Base-by-base conservation (phyloP, 2,329 filamentous ascomycete genomes). In the Ophiocordyceps camponoti-leonardi region DNA sequence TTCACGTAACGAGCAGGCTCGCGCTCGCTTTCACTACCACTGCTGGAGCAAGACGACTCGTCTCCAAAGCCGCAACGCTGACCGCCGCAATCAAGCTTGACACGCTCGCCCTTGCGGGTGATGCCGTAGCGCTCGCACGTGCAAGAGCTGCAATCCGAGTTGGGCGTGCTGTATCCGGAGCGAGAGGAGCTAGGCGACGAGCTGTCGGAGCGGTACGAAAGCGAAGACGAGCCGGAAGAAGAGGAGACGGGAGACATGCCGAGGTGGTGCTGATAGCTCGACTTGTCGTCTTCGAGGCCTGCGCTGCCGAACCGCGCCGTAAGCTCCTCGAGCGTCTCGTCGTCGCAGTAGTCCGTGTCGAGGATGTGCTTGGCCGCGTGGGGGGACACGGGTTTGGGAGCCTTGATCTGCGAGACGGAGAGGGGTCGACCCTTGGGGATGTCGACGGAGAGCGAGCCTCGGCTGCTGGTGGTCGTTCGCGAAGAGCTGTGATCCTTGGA, bases 101-200 rank as follows among this genome's bases (percentile, higher is more conserved):
- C 83, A 58, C 88, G 81, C 65, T 93, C 83, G 60, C 88, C 87
- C 64, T 82, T 81, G 67, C 87, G 84, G 52, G 88, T 95, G 71
- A 96, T 94, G 56, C 88, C 90, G 71, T 92, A 95, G 68, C 88
- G 85, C 66, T 95, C 86, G 69, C 90, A 96, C 52, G 82, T 87
- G 78, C 92, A 96, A 62, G 74, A 75, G 58, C 75, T 81, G 67
- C 78, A 79, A 58, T 83, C 83, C 45, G 83, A 86, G 65, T 73
- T 73, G 50, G 83, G 83, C 50, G 80, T 84, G 71, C 85, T 86
- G 64, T 86, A 88, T 55, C 81, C 83, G 46, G 82, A 81, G 54
- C 83, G 72, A 49, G 78, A 81, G 35, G 79, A 88, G 66, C 69
- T 83, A 57, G 82, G 79, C 50, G 77, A 81, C 49, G 79, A 84